phyloP scores from a whole-genome alignment of 495 filamentous ascomycete species.

The Xylaria castorea region DNA sequence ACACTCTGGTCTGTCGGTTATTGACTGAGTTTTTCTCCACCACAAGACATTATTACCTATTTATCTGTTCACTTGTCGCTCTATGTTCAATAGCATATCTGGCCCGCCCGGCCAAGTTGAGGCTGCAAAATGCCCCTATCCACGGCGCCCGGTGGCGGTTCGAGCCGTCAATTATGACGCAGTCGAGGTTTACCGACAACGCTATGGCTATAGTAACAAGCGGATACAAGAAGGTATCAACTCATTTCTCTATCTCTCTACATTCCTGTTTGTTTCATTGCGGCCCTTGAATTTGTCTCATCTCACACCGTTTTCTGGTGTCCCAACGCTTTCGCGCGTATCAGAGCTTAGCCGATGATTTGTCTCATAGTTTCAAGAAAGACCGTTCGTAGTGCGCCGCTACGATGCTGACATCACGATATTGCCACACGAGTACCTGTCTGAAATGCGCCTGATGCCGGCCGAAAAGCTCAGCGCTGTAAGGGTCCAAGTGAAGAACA shows the following conservation, averaged over 20 bases:
- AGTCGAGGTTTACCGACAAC: not conserved
- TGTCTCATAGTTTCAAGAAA: not conserved
- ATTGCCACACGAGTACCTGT: not conserved
- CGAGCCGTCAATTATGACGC: not conserved
- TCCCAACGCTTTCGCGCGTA: not conserved
- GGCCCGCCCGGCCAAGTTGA: not conserved
- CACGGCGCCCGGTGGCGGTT: not conserved
- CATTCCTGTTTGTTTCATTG: not conserved
- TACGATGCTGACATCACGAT: not conserved
- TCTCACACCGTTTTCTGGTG: not conserved
- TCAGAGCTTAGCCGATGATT: not conserved
- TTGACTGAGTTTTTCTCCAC: not conserved
- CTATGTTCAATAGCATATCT: not conserved
- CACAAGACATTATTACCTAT: not conserved
- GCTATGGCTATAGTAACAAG: not conserved
- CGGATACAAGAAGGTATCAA: not conserved
- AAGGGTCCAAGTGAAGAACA: not conserved
- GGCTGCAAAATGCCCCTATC: not conserved
- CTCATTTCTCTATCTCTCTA: not conserved
- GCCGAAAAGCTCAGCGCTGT: not conserved
- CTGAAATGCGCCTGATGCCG: constrained; percentile 2
- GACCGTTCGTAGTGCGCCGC: constrained; percentile 2
- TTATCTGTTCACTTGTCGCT: not conserved
- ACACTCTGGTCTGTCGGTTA: not conserved
- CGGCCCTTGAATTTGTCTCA: not conserved